Conservation (phyloP, 768 basidiomycete genomes). For the Strobilomyces echinocephalus region DNA sequence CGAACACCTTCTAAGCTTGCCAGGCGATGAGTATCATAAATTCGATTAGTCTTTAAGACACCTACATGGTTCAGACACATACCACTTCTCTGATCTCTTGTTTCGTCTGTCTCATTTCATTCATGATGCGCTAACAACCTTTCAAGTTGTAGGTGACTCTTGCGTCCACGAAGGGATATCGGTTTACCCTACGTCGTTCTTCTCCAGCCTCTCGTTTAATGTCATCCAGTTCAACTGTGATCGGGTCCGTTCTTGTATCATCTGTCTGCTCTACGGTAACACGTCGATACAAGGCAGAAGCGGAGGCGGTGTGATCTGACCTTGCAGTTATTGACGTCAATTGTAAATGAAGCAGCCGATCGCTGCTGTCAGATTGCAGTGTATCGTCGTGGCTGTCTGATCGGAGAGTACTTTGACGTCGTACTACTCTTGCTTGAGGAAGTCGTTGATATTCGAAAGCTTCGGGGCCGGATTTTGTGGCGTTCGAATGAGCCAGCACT, state of each 20-base stretch:
- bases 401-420: neutral
- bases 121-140: constrained; percentile 7
- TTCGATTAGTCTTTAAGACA: constrained; percentile 97
- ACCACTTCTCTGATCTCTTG: neutral
- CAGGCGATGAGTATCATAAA: constrained; percentile 54
- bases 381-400: neutral
- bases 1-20: neutral
- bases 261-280: neutral
- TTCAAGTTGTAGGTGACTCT: constrained; percentile 7
- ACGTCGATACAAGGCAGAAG: neutral
- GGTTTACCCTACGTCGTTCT: neutral
- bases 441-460: neutral
- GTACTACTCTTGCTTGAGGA: neutral
- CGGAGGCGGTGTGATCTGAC: constrained; percentile 8
- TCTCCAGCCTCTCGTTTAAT: neutral
- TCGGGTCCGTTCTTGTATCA: constrained; percentile 1
- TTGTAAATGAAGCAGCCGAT: neutral
- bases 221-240: neutral
- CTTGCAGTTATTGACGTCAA: neutral
- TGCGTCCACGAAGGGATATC: neutral
- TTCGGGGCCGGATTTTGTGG: neutral
- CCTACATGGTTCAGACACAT: constrained; percentile 58
- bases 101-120: neutral
- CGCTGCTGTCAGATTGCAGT: neutral
- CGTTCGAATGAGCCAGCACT: neutral